phyloP scores from a whole-genome alignment of 176 grass and related monocot species.

The Aegilops bicornis region DNA sequence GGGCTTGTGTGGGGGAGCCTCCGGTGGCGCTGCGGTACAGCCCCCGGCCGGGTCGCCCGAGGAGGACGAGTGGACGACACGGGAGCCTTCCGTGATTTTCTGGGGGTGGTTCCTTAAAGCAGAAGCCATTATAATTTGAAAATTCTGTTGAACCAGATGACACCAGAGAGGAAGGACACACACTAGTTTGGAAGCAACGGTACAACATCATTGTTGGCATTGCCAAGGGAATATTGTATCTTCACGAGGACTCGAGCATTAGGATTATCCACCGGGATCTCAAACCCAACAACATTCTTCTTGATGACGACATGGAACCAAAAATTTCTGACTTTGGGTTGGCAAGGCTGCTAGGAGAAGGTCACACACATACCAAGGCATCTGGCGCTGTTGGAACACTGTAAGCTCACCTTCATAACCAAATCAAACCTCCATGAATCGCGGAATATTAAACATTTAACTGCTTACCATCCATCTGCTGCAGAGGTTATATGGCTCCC shows the following conservation, averaged over 20 bases:
- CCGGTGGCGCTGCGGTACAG: too few species aligned
- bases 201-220: not conserved
- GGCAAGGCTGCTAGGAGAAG: not conserved
- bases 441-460: not conserved
- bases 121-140: too few species aligned
- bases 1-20: too few species aligned
- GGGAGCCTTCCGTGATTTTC: too few species aligned
- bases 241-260: not conserved
- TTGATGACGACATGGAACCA: not conserved
- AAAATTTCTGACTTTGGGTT: conserved; percentile 2
- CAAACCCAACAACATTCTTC: not conserved
- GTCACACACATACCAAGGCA: not conserved
- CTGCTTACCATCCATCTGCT: not conserved
- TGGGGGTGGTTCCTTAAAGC: too few species aligned
- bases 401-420: not conserved
- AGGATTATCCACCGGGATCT: not conserved
- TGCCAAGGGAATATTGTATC: conserved; percentile 6
- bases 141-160: too few species aligned
- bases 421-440: not conserved
- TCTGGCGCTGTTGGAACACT: not conserved
- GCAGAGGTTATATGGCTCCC: not conserved
- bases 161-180: too few species aligned
- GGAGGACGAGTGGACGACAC: too few species aligned
- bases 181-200: not conserved
- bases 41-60: too few species aligned